These are phyloP conservation scores for Hypomontagnella monticulosa DNA, from an alignment of 495 filamentous ascomycete genomes.

Conservation along the genomic window DNA sequence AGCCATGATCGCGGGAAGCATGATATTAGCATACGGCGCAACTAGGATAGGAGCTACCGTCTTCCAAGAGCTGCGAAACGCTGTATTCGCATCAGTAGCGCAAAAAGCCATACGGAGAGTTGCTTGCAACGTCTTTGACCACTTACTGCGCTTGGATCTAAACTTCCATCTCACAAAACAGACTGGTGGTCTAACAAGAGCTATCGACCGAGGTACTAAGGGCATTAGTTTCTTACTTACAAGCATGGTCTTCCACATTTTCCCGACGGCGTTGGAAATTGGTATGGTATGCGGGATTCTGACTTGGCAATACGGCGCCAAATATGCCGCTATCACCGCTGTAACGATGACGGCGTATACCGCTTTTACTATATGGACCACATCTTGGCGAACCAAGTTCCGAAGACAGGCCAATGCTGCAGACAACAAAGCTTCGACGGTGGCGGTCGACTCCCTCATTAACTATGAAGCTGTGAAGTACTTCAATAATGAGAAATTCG, in stretches of 20 bases:
- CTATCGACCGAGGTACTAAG: constrained; percentile 96
- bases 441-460: constrained; percentile 95
- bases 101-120: constrained; percentile 95
- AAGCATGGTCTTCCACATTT: constrained; percentile 98
- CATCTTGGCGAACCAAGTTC: constrained; percentile 96
- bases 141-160: constrained; percentile 86
- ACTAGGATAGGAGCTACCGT: constrained; percentile 87
- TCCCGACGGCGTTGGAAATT: constrained; percentile 94
- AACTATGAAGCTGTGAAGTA: constrained; percentile 99
- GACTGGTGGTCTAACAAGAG: constrained; percentile 91
- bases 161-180: constrained; percentile 94
- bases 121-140: constrained; percentile 90
- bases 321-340: constrained; percentile 92
- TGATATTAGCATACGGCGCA: constrained; percentile 91
- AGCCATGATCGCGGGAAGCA: constrained; percentile 85
- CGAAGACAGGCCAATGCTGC: constrained; percentile 93
- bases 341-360: constrained; percentile 93
- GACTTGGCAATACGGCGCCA: constrained; percentile 92
- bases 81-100: constrained; percentile 94
- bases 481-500: constrained; percentile 98
- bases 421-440: constrained; percentile 93
- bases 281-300: constrained; percentile 91
- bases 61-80: constrained; percentile 92
- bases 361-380: constrained; percentile 93
- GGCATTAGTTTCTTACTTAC: constrained; percentile 96